These are phyloP conservation scores for Sarocladium brachiariae DNA, from an alignment of 2,329 filamentous ascomycete species.

Conservation along the genomic window DNA sequence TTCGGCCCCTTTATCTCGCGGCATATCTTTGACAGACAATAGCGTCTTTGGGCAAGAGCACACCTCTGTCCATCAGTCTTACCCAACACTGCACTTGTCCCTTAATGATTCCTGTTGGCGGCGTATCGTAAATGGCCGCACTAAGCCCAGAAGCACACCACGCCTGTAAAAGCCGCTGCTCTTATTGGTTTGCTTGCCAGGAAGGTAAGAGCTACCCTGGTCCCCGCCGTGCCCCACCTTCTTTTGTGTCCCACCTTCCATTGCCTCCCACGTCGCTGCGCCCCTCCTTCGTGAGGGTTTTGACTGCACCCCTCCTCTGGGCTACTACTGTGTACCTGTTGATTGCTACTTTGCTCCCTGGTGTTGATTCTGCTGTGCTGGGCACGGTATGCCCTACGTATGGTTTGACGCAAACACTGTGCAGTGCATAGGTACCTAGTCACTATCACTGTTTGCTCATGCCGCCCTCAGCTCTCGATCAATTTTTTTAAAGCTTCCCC, in stretches of 20 bases:
- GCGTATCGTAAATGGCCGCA: slow-evolving; percentile 1
- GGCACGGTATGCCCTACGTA: neutral
- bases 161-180: neutral
- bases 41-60: no score
- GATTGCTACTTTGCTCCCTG: no score
- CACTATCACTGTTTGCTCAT: neutral
- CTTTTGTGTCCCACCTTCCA: neutral
- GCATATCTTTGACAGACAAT: no score
- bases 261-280: slow-evolving; percentile 7
- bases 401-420: slow-evolving; percentile 3
- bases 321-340: neutral
- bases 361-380: neutral
- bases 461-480: neutral
- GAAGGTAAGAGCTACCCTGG: slow-evolving; percentile 4
- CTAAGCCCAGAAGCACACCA: slow-evolving; percentile 1
- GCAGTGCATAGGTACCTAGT: no score
- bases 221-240: slow-evolving; percentile 6
- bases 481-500: slow-evolving; percentile 4
- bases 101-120: neutral
- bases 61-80: no score
- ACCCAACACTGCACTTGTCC: slow-evolving; percentile 1
- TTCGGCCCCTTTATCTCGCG: neutral
- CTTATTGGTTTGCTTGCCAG: neutral
- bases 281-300: neutral
- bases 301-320: neutral